Evolutionary conservation across 495 filamentous ascomycete genomes (phyloP).

Genomic region (Podospora fimiseda): DNA sequence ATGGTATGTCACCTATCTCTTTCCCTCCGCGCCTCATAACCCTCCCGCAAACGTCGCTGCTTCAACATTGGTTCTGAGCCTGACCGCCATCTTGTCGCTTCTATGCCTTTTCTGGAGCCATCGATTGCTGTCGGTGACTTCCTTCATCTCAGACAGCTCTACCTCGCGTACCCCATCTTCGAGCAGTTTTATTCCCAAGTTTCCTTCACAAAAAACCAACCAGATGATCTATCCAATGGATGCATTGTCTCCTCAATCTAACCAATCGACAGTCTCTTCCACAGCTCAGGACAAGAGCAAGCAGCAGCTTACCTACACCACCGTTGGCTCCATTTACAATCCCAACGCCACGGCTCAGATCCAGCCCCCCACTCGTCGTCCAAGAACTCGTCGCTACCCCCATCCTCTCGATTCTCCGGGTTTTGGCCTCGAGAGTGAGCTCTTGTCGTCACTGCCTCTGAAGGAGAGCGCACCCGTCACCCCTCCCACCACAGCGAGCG

Average conservation of each 20-base stretch:
- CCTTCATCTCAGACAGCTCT: neutral
- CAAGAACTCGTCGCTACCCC: slow-evolving; percentile 27
- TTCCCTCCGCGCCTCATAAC: neutral
- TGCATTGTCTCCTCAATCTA: slow-evolving; percentile 7
- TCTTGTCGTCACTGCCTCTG: slow-evolving; percentile 23
- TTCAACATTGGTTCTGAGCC: neutral
- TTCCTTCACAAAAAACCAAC: neutral
- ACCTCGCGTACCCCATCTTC: neutral
- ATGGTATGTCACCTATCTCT: neutral
- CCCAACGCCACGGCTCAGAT: slow-evolving; percentile 30
- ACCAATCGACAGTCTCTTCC: slow-evolving; percentile 4
- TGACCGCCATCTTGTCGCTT: neutral
- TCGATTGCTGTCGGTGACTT: neutral
- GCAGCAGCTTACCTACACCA: slow-evolving; percentile 35
- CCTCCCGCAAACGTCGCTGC: neutral
- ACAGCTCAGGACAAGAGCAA: neutral
- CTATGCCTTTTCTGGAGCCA: neutral
- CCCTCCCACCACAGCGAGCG: slow-evolving; percentile 12
- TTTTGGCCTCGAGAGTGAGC: slow-evolving; percentile 9
- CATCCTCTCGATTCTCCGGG: slow-evolving; percentile 16
- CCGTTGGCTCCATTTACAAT: slow-evolving; percentile 42
- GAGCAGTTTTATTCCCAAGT: too few relatives aligned
- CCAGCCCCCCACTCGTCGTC: slow-evolving; percentile 40
- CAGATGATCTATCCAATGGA: slow-evolving; percentile 9
- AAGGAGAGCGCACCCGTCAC: slow-evolving; percentile 10